Evolutionary conservation across 73 alveolate species (phyloP), one percentile per base, ranked within the genome.

Genomic region (Uronychia setigera): DNA sequence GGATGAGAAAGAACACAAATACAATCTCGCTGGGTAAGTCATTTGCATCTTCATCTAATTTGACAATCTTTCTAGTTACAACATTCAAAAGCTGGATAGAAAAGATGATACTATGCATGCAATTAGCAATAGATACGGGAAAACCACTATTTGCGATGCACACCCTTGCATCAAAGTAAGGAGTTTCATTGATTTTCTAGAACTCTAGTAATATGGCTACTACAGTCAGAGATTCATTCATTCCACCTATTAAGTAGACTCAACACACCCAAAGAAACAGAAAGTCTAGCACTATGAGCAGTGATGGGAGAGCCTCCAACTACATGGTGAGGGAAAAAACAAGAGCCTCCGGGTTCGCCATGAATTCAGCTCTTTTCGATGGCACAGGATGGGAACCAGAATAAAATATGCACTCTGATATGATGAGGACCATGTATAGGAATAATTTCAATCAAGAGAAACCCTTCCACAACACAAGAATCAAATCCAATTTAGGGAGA

Each of bases 301-400:
- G 35, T 5, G 28, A 25, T 29, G 1, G 59, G 1, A 28, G 59
- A 30, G 58, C 5, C 1, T 76, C 19, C 81, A 1, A 1, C 29
- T 46, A 46, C 5, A 46, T 46, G 19, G 67, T 57, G 29, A 83
- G 74, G 31, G 28, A 31, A 14, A 31, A 60, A 32, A 26, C 60
- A 32, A 35, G 30, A 13, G 76, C 74, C 26, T 32, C 77, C 1
- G 85, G 85, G 26, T 78, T 78, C 29, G 74, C 34, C 14, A 9
- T 14, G 13, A 34, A 31, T 26, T 75, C 27, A 27, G 76, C 84
- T 11, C 74, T 83, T 29, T 83, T 83, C 32, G 94, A 88, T 57
- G 94, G 94, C 29, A 33, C 31, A 0, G 78, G 80, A 1, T 88
- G 91, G 92, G 87, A 46, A 0, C 83, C 94, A 0, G 82, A 84